Base-by-base conservation (phyloP, 192 early-diverging fungal genomes). In the Backusella luteola region DNA sequence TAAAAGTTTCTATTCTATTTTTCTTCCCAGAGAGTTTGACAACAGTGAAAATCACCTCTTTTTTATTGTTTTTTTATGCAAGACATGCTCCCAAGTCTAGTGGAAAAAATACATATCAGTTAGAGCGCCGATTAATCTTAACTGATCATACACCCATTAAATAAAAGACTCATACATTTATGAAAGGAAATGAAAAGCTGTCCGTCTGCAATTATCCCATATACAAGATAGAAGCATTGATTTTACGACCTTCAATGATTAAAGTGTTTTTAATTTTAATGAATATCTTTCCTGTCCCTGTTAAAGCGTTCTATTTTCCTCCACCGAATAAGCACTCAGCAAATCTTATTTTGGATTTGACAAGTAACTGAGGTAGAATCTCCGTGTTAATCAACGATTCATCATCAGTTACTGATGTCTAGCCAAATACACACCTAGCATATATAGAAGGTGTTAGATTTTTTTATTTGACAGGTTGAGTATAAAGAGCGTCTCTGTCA, bases 11-110 rank as follows among this genome's bases (percentile, higher is more conserved):
- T 63, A 12, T 63, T 26, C 8, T 29, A 29, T 63, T 29, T 56
- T 63, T 29, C 12, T 63, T 63, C 9, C 11, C 4, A 29, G 23
- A 29, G 12, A 12, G 2, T 29, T 63, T 63, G 56, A 29, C 14
- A 63, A 23, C 11, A 63, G 23, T 14, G 56, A 63, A 63, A 63
- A 63, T 63, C 56, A 63, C 56, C 56, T 63, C 56, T 63, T 63
- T 63, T 63, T 32, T 32, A 32, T 32, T 32, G 32, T 32, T 49
- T 44, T 59, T 63, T 63, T 26, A 63, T 63, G 56, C 56, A 26
- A 21, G 26, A 63, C 21, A 63, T 63, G 23, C 56, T 63, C 56
- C 23, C 23, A 29, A 63, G 26, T 63, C 2, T 63, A 63, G 32
- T 32, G 32, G 12, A 63, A 52, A 32, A 73, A 53, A 49, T n/a